phyloP scores from a whole-genome alignment of 371 early-diverging fungal genomes.

The Syncephalastrum monosporum region DNA sequence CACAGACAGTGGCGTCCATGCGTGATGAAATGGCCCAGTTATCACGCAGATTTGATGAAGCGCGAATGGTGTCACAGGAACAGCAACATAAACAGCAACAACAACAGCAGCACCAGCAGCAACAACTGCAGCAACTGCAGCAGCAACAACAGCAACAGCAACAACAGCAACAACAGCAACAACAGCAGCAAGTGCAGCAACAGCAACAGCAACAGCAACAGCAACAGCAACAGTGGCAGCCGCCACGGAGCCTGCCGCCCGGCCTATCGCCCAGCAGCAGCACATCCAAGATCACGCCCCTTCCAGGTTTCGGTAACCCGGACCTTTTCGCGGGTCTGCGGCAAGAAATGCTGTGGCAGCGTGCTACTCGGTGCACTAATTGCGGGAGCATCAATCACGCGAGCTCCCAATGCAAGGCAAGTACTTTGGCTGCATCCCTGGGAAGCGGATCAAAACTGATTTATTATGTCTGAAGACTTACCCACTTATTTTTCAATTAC shows the following conservation, averaged over 20 bases:
- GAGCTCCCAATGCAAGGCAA: constrained; percentile 41
- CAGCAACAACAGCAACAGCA: too few relatives aligned
- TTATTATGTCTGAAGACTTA: not conserved
- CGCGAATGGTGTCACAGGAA: too few relatives aligned
- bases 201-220: constrained; percentile 3
- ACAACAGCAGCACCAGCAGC: too few relatives aligned
- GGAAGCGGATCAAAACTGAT: not conserved
- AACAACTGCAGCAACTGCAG: too few relatives aligned
- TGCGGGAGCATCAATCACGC: constrained; percentile 43
- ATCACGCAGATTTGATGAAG: too few relatives aligned
- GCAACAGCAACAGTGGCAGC: constrained; percentile 4
- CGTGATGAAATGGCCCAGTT: too few relatives aligned
- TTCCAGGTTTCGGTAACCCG: constrained; percentile 25
- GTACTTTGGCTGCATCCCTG: too few relatives aligned
- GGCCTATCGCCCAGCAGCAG: constrained; percentile 2
- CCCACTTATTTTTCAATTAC: not conserved
- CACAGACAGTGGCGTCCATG: too few relatives aligned
- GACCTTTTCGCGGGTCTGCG: constrained; percentile 20
- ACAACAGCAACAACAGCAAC: not conserved
- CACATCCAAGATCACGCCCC: constrained; percentile 7
- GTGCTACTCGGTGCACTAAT: constrained; percentile 32
- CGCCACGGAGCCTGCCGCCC: constrained; percentile 6
- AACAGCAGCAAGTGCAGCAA: not conserved
- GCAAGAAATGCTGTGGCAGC: constrained; percentile 22
- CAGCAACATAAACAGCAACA: too few relatives aligned